Percentiles rank a stretch among this genome's conserved stretches.
Evolutionary conservation across 1,139 yeast genomes (phyloP).

Genomic region (Pichia sp.): DNA sequence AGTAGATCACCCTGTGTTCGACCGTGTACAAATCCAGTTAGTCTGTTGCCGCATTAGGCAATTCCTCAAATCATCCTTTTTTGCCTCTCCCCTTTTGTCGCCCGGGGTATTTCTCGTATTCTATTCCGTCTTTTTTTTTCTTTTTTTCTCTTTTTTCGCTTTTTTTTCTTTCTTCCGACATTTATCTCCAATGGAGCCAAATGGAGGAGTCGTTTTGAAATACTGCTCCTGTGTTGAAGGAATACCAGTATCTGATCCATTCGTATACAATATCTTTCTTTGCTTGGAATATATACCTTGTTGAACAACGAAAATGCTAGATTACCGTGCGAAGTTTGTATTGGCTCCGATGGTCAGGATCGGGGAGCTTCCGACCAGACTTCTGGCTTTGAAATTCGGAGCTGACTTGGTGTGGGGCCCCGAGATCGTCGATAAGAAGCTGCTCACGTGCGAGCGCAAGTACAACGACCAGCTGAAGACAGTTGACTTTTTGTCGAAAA

Average conservation of each 20-base stretch:
- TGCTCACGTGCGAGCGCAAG: conserved; percentile 62
- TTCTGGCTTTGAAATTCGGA: conserved; percentile 73
- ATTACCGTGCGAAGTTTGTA: conserved; percentile 66
- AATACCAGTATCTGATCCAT: too few species aligned
- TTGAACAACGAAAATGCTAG: too few species aligned
- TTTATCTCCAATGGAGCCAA: background rate
- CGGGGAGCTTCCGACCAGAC: conserved; percentile 87
- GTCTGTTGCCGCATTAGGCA: conserved; percentile 1
- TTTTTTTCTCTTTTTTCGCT: background rate
- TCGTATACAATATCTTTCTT: too few species aligned
- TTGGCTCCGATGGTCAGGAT: conserved; percentile 96
- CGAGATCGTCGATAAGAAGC: conserved; percentile 82
- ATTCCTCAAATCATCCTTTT: background rate
- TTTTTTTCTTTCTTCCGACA: background rate
- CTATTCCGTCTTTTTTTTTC: background rate
- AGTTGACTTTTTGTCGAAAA: conserved; percentile 50
- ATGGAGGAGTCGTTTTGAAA: background rate
- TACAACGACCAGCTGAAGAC: conserved; percentile 54
- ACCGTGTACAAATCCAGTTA: conserved; percentile 1
- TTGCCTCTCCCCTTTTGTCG: background rate
- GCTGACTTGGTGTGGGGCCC: conserved; percentile 97
- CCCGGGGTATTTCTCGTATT: background rate
- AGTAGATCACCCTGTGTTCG: background rate
- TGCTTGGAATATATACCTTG: too few species aligned
- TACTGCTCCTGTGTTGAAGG: too few species aligned